Conservation (phyloP, 192 early-diverging fungal species). For the Oehlia diaphana region DNA sequence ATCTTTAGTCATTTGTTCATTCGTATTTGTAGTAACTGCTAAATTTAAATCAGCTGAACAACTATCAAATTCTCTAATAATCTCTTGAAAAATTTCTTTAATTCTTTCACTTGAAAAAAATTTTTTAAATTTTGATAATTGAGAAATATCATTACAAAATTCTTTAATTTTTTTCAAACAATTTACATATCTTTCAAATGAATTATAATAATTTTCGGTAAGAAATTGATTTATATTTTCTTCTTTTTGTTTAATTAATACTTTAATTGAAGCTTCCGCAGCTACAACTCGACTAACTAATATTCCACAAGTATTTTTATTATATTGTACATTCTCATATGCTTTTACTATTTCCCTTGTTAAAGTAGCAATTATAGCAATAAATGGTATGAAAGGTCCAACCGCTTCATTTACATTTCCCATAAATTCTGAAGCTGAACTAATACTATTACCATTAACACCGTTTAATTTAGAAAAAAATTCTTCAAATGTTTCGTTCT, state of each 20-base stretch:
- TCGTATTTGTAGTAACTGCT: background rate
- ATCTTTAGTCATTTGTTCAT: background rate
- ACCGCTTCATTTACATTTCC: background rate
- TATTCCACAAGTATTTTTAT: conserved; percentile 20
- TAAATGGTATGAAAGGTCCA: conserved; percentile 6
- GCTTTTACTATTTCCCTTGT: background rate
- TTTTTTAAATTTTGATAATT: conserved; percentile 8
- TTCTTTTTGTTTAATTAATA: background rate
- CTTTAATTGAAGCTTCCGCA: conserved; percentile 7
- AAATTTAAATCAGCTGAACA: conserved; percentile 1
- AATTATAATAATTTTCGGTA: background rate
- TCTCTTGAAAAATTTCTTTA: background rate
- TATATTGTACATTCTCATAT: conserved; percentile 26
- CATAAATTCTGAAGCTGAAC: background rate
- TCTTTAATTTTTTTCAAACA: conserved; percentile 5
- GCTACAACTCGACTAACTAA: conserved; percentile 4
- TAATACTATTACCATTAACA: too few relatives aligned
- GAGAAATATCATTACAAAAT: conserved; percentile 10
- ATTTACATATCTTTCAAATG: background rate
- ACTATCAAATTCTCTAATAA: conserved; percentile 14
- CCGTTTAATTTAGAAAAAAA: too few relatives aligned
- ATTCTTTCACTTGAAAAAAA: background rate
- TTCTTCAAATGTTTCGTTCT: too few relatives aligned
- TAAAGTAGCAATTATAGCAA: background rate
- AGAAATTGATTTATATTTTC: conserved; percentile 3